Conservation (phyloP, 345 rosid genomes). For the Sisymbrium irio region DNA sequence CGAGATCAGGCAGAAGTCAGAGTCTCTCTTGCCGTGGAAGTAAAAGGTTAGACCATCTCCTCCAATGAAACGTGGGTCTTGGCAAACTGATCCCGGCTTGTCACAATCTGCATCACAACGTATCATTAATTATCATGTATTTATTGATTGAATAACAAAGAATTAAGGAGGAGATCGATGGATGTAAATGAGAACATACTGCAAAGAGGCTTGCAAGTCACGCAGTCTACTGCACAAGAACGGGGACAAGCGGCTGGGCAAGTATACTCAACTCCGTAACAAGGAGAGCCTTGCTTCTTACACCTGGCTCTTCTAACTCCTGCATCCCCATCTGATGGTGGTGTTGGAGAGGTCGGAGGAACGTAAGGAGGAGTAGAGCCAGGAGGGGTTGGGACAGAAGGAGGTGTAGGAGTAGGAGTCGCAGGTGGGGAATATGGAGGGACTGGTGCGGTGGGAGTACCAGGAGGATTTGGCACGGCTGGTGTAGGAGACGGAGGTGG, state of each 20-base stretch:
- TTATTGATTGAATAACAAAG: background rate
- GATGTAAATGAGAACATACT: slow-evolving; percentile 31
- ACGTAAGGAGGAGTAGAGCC: background rate
- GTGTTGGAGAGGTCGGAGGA: slow-evolving; percentile 15
- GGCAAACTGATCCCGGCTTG: slow-evolving; percentile 56
- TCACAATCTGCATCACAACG: slow-evolving; percentile 45
- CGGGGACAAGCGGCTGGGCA: slow-evolving; percentile 53
- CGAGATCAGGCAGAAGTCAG: slow-evolving; percentile 51
- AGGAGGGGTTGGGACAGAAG: slow-evolving; percentile 19
- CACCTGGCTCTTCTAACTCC: slow-evolving; percentile 40
- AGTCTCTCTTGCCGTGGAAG: slow-evolving; percentile 69
- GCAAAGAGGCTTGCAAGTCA: slow-evolving; percentile 62
- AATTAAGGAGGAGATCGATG: background rate
- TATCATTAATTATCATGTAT: background rate
- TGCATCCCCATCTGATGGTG: slow-evolving; percentile 23
- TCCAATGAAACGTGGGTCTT: slow-evolving; percentile 68
- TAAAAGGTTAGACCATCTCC: slow-evolving; percentile 68
- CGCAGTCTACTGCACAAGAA: slow-evolving; percentile 57
- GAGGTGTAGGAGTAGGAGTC: slow-evolving; percentile 15
- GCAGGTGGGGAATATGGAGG: slow-evolving; percentile 9
- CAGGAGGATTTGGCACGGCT: background rate
- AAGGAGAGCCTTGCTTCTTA: slow-evolving; percentile 36
- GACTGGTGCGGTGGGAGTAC: slow-evolving; percentile 22
- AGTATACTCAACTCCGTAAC: slow-evolving; percentile 40
- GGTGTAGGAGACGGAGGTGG: slow-evolving; percentile 3